A percentile compares a stretch with the other conserved stretches of the same genome.
phyloP scores from a whole-genome alignment of 176 grass and related monocot species.

The Carex myosuroides region DNA sequence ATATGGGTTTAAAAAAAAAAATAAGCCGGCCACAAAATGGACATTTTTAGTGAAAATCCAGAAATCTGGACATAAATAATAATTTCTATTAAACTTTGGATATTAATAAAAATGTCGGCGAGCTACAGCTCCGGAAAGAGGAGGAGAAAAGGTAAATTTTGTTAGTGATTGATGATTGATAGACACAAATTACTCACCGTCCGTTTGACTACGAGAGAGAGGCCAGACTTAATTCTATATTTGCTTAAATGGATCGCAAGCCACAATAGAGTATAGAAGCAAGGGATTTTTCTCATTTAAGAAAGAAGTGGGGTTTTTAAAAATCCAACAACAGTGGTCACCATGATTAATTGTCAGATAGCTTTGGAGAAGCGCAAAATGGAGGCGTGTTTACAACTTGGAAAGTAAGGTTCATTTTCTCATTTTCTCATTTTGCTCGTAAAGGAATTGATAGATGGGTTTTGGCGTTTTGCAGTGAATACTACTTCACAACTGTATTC shows the following conservation, averaged over 20 bases:
- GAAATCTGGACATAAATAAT: too few relatives aligned
- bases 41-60: too few relatives aligned
- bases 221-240: slow-evolving; percentile 31
- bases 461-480: neutral
- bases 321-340: slow-evolving; percentile 22
- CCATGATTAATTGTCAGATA: slow-evolving; percentile 28
- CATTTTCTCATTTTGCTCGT: neutral
- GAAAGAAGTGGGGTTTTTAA: neutral
- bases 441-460: neutral
- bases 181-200: slow-evolving; percentile 68
- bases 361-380: slow-evolving; percentile 41
- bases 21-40: too few relatives aligned
- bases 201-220: slow-evolving; percentile 27
- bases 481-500: neutral
- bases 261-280: neutral
- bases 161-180: slow-evolving; percentile 36
- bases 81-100: too few relatives aligned
- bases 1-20: too few relatives aligned
- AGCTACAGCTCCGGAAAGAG: neutral
- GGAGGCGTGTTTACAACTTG: neutral
- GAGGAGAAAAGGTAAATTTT: neutral
- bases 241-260: slow-evolving; percentile 50
- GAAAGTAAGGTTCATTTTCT: neutral
- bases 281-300: neutral
- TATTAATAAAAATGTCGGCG: too few relatives aligned